Evolutionary conservation across 2,329 filamentous ascomycete species (phyloP).

Genomic region (Bertia moriformis): DNA sequence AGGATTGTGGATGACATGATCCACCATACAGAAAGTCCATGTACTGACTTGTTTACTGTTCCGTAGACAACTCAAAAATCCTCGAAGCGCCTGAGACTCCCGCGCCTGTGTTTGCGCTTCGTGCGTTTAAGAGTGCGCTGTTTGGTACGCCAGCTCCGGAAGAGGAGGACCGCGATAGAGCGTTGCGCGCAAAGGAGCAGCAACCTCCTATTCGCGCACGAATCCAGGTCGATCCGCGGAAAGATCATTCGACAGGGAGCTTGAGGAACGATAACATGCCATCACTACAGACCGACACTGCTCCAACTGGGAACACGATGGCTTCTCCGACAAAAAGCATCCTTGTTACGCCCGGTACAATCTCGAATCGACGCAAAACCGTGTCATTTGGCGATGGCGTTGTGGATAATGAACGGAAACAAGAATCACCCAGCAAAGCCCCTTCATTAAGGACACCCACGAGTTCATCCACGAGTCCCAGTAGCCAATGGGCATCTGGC

Average conservation of each 20-base stretch:
- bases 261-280: conserved; percentile 1
- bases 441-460: conserved; percentile 17
- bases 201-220: background rate
- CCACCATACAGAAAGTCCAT: too few relatives aligned
- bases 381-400: conserved; percentile 44
- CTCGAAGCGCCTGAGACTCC: conserved; percentile 47
- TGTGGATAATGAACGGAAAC: conserved; percentile 37
- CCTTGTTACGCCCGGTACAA: conserved; percentile 47
- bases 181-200: conserved; percentile 5
- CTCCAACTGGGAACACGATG: conserved; percentile 11
- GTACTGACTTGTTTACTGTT: conserved; percentile 1
- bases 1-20: too few relatives aligned
- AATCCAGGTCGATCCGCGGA: background rate
- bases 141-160: conserved; percentile 43
- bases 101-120: conserved; percentile 48
- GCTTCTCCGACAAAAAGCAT: conserved; percentile 45
- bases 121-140: conserved; percentile 47
- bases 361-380: conserved; percentile 37
- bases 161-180: conserved; percentile 18
- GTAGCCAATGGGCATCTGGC: conserved; percentile 20
- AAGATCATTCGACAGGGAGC: background rate
- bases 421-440: conserved; percentile 22
- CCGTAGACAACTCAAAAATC: conserved; percentile 10
- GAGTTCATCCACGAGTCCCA: conserved; percentile 24
- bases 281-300: conserved; percentile 6